Conservation (phyloP, 169 alveolate species). For the Eimeria falciformis region DNA sequence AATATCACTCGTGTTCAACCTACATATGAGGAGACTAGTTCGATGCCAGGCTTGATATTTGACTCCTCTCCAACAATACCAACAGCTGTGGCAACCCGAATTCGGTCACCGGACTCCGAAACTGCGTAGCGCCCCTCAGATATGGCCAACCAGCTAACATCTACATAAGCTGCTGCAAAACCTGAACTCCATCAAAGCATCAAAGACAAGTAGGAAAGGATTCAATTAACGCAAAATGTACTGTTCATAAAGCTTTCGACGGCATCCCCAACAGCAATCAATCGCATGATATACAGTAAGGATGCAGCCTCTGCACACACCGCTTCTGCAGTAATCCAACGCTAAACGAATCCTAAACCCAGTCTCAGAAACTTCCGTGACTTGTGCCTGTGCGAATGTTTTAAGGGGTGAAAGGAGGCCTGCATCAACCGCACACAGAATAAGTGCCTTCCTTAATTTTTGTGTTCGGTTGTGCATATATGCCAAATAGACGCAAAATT, state of each 20-base stretch:
- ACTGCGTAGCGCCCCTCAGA: conserved; percentile 53
- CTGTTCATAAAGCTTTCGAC: neutral
- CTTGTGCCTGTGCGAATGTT: conserved; percentile 42
- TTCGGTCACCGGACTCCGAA: neutral
- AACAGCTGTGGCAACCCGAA: conserved; percentile 48
- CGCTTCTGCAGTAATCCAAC: conserved; percentile 50
- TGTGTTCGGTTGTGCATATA: no score
- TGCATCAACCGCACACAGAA: neutral
- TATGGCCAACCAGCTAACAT: conserved; percentile 63
- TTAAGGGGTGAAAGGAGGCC: conserved; percentile 28
- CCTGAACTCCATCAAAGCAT: conserved; percentile 41
- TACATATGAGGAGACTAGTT: conserved; percentile 34
- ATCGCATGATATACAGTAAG: neutral
- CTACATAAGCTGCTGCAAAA: conserved; percentile 24
- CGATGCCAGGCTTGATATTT: conserved; percentile 13
- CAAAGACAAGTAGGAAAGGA: neutral
- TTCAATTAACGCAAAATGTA: neutral
- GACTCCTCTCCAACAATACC: conserved; percentile 4
- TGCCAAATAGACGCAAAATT: neutral
- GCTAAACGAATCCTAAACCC: conserved; percentile 66
- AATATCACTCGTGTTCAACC: neutral
- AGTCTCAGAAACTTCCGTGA: conserved; percentile 41
- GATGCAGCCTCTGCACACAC: conserved; percentile 33
- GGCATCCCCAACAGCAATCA: neutral
- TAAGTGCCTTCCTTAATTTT: no score